These are phyloP conservation scores for Colletotrichum sp. DNA, from an alignment of 2,329 filamentous ascomycete genomes.

Conservation along the genomic window DNA sequence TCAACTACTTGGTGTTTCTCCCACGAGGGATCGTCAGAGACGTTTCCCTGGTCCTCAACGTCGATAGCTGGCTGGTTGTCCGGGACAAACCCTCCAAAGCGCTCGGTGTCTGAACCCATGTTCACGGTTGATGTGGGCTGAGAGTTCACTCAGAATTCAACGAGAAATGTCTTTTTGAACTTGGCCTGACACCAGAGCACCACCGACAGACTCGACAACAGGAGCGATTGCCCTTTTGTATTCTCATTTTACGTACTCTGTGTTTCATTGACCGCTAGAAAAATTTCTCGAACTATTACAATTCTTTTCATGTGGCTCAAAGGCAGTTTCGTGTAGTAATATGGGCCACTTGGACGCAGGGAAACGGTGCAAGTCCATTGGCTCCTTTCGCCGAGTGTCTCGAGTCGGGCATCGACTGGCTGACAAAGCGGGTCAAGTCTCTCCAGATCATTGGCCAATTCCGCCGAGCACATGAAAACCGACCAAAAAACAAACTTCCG, in stretches of 20 bases:
- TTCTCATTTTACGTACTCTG: not conserved
- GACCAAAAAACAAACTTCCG: not conserved
- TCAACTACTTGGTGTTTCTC: constrained; percentile 20
- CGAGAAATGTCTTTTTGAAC: not conserved
- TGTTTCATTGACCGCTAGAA: not conserved
- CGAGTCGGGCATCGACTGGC: not conserved
- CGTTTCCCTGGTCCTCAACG: constrained; percentile 18
- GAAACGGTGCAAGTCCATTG: not conserved
- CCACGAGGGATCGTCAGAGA: constrained; percentile 12
- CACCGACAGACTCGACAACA: not conserved
- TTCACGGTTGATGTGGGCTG: not conserved
- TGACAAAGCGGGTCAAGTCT: not conserved
- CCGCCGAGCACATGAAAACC: not conserved
- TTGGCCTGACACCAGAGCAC: not conserved
- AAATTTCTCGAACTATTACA: not conserved
- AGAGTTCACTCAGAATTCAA: not conserved
- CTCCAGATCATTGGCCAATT: constrained; percentile 11
- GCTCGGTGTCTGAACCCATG: not conserved
- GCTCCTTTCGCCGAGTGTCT: not conserved
- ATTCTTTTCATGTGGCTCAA: not conserved
- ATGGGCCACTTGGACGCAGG: not conserved
- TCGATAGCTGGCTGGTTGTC: not conserved
- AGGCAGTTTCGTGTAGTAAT: not conserved
- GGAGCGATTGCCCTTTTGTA: not conserved
- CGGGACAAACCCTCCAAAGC: not conserved